Base-by-base conservation (phyloP, 495 filamentous ascomycete species). In the Ramalina intermedia region DNA sequence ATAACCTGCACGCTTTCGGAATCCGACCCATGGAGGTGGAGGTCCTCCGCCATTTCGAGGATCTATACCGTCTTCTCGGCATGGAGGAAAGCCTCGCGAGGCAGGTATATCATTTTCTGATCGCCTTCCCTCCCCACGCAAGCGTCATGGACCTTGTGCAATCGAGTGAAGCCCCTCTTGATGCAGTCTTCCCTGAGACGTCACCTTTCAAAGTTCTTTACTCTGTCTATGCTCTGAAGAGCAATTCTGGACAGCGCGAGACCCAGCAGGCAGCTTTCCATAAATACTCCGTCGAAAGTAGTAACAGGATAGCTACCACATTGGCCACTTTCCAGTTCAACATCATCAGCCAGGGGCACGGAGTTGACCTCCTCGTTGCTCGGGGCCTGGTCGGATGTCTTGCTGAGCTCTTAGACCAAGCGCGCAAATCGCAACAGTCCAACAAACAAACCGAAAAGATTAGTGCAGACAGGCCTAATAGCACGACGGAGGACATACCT, bases 41-140 rank as follows among this genome's bases (percentile, higher is more conserved):
- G 52, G 79, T 96, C 18, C 64, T 94, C 48, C 76, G 81, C 48
- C 85, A 94, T 63, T 94, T 95, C 59, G 76, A 87, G 47, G 79
- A 89, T 48, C 65, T 98, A 8, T 94, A 90, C 69, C 74, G 78
- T 16, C 80, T 90, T 55, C 73, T 98, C 36, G 76, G 76, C 45
- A 77, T 91, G 60, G 74, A 85, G 38, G 84, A 87, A 50, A 72
- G 70, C 38, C 64, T 91, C 14, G 79, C 83, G n/a, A 68, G 72
- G 55, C 77, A 81, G 63, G 78, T 85, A 67, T 87, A 78, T 58
- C 69, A 76, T 44, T 89, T 94, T 47, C 68, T 94, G 37, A 64
- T 76, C 23, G 74, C 78, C 7, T 85, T 93, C 43, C 82, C 84
- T 3, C 76, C 81, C 1, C 78, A 88, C 50, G 71, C 76, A 41